Conservation (phyloP, 2,329 filamentous ascomycete genomes). For the Fusarium drepaniforme region DNA sequence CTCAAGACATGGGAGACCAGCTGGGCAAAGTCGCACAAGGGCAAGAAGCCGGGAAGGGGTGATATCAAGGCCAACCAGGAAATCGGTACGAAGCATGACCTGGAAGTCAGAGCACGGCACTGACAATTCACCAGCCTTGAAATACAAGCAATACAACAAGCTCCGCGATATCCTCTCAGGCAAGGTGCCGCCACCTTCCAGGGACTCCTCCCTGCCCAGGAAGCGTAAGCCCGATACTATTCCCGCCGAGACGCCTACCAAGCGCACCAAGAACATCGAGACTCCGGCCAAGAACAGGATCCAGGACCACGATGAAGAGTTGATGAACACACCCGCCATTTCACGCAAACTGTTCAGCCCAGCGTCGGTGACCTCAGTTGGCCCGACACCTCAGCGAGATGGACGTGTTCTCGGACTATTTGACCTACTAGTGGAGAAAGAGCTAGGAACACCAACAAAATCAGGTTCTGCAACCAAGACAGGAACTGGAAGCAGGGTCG, state of each 20-base stretch:
- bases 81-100: constrained; percentile 68
- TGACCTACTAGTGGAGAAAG: constrained; percentile 71
- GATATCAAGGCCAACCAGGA: constrained; percentile 80
- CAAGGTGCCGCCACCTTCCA: constrained; percentile 59
- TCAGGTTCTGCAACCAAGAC: constrained; percentile 45
- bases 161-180: constrained; percentile 70
- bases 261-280: constrained; percentile 59
- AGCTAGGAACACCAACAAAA: constrained; percentile 63
- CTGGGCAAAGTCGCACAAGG: constrained; percentile 72
- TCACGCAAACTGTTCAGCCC: constrained; percentile 72
- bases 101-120: neutral
- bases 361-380: constrained; percentile 70
- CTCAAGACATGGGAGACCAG: constrained; percentile 81
- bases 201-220: constrained; percentile 50
- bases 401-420: constrained; percentile 83
- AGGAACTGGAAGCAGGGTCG: constrained; percentile 17
- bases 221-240: constrained; percentile 57
- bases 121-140: constrained; percentile 63
- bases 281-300: constrained; percentile 60
- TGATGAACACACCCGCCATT: constrained; percentile 67
- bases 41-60: constrained; percentile 77
- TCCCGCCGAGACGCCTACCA: constrained; percentile 62
- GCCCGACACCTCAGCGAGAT: constrained; percentile 84
- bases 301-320: constrained; percentile 53
- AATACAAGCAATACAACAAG: constrained; percentile 83